Conservation (phyloP, 352 stramenopile genomes). For the Salisapilia sapeloensis region DNA sequence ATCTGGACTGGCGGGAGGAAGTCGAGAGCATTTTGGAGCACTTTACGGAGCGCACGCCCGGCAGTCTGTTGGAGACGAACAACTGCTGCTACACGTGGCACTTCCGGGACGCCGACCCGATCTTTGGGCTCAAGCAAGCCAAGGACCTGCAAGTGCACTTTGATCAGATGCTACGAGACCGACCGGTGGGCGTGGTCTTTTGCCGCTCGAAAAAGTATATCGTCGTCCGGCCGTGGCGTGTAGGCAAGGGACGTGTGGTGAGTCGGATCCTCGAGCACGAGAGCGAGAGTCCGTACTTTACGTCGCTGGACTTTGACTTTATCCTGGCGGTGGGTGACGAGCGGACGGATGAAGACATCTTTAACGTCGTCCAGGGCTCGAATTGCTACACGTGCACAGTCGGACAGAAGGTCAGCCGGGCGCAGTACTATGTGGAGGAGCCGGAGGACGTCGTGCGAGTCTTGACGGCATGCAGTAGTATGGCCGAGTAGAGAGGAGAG, state of each 20-base stretch:
- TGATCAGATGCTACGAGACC: slow-evolving; percentile 77
- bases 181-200: slow-evolving; percentile 74
- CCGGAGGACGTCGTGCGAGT: slow-evolving; percentile 64
- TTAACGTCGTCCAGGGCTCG: slow-evolving; percentile 76
- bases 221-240: slow-evolving; percentile 65
- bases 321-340: slow-evolving; percentile 76
- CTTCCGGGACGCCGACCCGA: slow-evolving; percentile 72
- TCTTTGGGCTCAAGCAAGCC: slow-evolving; percentile 71
- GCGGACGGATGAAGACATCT: slow-evolving; percentile 82
- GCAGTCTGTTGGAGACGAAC: slow-evolving; percentile 68
- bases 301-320: slow-evolving; percentile 66
- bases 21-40: slow-evolving; percentile 74
- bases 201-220: slow-evolving; percentile 82
- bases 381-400: slow-evolving; percentile 83
- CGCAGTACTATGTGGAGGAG: slow-evolving; percentile 71
- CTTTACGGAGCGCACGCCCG: slow-evolving; percentile 78
- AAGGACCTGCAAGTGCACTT: slow-evolving; percentile 84
- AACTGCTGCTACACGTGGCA: slow-evolving; percentile 82
- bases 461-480: slow-evolving; percentile 45
- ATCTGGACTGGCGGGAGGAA: slow-evolving; percentile 60
- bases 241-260: slow-evolving; percentile 78
- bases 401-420: slow-evolving; percentile 73
- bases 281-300: slow-evolving; percentile 58
- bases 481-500: slow-evolving; percentile 12
- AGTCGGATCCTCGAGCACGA: slow-evolving; percentile 73